Base-by-base conservation (phyloP, 805 yeast genomes). In the Nakazawaea wyomingensis region DNA sequence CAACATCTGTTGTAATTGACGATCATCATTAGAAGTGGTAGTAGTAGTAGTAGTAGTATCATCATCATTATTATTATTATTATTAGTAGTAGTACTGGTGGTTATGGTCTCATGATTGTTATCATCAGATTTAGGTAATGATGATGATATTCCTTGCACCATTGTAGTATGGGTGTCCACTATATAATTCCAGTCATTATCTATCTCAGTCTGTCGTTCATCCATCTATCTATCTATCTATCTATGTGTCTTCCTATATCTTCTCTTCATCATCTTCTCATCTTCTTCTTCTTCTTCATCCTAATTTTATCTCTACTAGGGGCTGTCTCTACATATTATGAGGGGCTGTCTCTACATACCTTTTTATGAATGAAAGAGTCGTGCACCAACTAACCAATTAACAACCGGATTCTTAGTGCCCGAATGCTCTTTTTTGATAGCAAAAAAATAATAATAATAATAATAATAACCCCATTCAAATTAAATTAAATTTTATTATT, bases 371-470 rank as follows among this genome's bases (percentile, higher is more conserved):
- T 24, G 9, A 7, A 24, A 10, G 8, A 24, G 27, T 24, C 27
- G 27, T 24, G 27, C 11, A 9, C 11, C 27, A 24, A 24, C 11
- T 24, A 11, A 2, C 11, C 27, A 24, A 24, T 24, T 24, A 24
- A 37, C 26, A 14, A 13, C 34, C 46, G 46, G 46, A 43, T 43
- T 37, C 38, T 32, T 26, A 21, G 34, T 31, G 22, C 38, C 45
- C 45, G 45, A 43, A 30, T 21, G n/a, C n/a, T 30, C 18, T 35
- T 19, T 29, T 19, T 21, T 4, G 32, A 29, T 29, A n/a, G n/a
- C n/a, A n/a, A n/a, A n/a, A n/a, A n/a, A n/a, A n/a, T n/a, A n/a
- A n/a, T n/a, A n/a, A n/a, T n/a, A n/a, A n/a, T n/a, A n/a, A n/a
- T n/a, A n/a, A n/a, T n/a, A n/a, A n/a, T n/a, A n/a, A n/a, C n/a